Percentiles rank a stretch among this genome's conserved stretches.
These are phyloP conservation scores for Serendipita sp. DNA, from an alignment of 768 basidiomycete genomes.

Conservation along the genomic window DNA sequence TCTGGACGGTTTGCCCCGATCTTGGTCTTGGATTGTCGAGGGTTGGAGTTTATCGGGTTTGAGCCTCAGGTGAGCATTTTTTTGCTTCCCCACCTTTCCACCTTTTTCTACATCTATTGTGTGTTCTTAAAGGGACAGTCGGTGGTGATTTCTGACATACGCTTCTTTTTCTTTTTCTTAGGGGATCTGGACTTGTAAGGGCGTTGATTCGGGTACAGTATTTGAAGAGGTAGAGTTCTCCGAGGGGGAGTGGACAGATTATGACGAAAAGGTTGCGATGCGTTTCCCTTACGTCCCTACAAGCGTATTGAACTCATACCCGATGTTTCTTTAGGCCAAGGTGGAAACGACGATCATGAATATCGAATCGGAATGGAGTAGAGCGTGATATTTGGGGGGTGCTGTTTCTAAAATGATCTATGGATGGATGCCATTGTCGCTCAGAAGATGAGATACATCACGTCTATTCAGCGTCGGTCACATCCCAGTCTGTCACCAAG, in stretches of 20 bases:
- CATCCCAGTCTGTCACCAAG: conserved; percentile 32
- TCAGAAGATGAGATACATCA: background rate
- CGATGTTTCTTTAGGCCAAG: conserved; percentile 28
- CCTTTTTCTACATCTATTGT: no score
- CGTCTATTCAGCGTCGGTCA: conserved; percentile 14
- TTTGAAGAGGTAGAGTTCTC: conserved; percentile 54
- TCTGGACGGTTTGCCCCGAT: conserved; percentile 54
- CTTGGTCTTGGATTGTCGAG: conserved; percentile 67
- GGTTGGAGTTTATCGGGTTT: conserved; percentile 68
- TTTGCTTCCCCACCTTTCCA: no score
- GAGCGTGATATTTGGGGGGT: conserved; percentile 29
- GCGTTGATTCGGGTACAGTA: conserved; percentile 34
- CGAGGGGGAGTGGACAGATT: conserved; percentile 70
- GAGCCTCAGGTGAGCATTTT: conserved; percentile 51
- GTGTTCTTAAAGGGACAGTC: no score
- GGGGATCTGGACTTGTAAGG: conserved; percentile 69
- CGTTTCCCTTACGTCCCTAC: conserved; percentile 5
- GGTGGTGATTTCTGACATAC: background rate
- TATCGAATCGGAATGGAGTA: conserved; percentile 48
- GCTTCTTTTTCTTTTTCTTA: no score
- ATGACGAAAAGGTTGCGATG: conserved; percentile 65
- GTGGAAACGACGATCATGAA: conserved; percentile 57
- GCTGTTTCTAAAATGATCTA: background rate
- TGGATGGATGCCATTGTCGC: background rate
- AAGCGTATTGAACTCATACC: conserved; percentile 2